Evolutionary conservation across 2,329 filamentous ascomycete genomes (phyloP).

Genomic region (Triangularia setosa): DNA sequence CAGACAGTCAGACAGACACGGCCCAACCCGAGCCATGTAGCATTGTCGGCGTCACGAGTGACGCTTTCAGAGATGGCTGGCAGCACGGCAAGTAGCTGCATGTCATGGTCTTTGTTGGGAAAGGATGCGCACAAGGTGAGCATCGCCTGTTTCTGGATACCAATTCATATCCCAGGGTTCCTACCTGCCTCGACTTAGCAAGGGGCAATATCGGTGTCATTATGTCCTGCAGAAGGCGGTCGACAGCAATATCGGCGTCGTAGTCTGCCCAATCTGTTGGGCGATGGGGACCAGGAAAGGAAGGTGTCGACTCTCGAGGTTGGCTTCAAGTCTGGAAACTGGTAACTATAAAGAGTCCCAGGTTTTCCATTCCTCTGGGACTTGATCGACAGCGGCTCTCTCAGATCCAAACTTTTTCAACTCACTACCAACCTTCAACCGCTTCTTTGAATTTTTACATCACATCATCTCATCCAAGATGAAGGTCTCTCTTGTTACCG

Average conservation of each 20-base stretch:
- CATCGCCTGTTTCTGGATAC: constrained; percentile 18
- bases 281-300: not conserved
- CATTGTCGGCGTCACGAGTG: constrained; percentile 26
- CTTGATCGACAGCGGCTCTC: constrained; percentile 16
- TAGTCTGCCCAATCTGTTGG: constrained; percentile 10
- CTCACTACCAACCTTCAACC: not conserved
- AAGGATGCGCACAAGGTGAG: constrained; percentile 20
- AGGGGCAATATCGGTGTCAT: constrained; percentile 16
- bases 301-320: constrained; percentile 1
- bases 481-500: constrained; percentile 27
- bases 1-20: constrained; percentile 23
- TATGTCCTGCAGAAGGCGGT: not conserved
- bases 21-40: constrained; percentile 27
- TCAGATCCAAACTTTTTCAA: constrained; percentile 6
- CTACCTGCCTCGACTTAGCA: constrained; percentile 3
- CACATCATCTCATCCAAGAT: constrained; percentile 18
- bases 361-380: constrained; percentile 19
- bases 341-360: constrained; percentile 26
- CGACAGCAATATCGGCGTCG: constrained; percentile 13
- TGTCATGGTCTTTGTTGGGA: constrained; percentile 14
- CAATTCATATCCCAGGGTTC: constrained; percentile 8
- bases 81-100: constrained; percentile 18
- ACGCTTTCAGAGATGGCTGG: constrained; percentile 11
- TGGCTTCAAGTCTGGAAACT: not conserved
- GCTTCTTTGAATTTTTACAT: not conserved